Evolutionary conservation across 805 yeast species (phyloP).

Genomic region (Candida cerambycidarum): DNA sequence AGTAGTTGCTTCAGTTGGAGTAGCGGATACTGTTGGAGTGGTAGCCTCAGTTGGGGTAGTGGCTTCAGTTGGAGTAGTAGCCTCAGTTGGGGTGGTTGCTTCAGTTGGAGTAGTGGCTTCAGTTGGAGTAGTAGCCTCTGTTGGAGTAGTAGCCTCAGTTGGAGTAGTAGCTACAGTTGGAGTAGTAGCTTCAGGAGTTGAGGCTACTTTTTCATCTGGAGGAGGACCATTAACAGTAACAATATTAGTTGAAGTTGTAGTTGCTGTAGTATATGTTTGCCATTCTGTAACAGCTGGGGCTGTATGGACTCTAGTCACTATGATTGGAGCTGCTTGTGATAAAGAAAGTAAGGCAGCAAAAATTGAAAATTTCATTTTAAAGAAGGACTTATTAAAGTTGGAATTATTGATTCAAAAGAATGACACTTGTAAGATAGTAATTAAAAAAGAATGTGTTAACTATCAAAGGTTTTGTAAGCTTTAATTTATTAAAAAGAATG

Average conservation of each 20-base stretch:
- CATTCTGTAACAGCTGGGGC: slow-evolving; percentile 28
- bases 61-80: slow-evolving; percentile 11
- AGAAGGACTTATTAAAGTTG: slow-evolving; percentile 6
- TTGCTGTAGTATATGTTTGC: slow-evolving; percentile 22
- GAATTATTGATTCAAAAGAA: slow-evolving; percentile 1
- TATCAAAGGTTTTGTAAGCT: slow-evolving; percentile 1
- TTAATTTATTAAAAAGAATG: slow-evolving; percentile 1
- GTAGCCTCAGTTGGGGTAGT: slow-evolving; percentile 10
- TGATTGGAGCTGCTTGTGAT: slow-evolving; percentile 25
- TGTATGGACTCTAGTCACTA: slow-evolving; percentile 25
- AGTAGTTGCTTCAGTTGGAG: slow-evolving; percentile 11
- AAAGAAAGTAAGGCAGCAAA: slow-evolving; percentile 19
- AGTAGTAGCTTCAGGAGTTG: slow-evolving; percentile 2
- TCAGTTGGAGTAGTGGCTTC: slow-evolving; percentile 9
- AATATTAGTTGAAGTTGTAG: slow-evolving; percentile 17
- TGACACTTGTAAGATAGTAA: neutral
- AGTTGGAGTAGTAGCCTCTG: slow-evolving; percentile 9
- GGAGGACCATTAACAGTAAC: slow-evolving; percentile 22
- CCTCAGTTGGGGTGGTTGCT: slow-evolving; percentile 4
- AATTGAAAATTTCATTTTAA: slow-evolving; percentile 15
- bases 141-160: slow-evolving; percentile 7
- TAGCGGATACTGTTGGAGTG: slow-evolving; percentile 11
- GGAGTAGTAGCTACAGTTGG: slow-evolving; percentile 11
- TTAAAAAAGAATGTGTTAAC: slow-evolving; percentile 3
- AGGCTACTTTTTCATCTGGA: slow-evolving; percentile 13